A percentile compares a stretch with the other conserved stretches of the same genome.
phyloP scores from a whole-genome alignment of 225 moss, liverwort and hornwort species.

The Neckera pumila region DNA sequence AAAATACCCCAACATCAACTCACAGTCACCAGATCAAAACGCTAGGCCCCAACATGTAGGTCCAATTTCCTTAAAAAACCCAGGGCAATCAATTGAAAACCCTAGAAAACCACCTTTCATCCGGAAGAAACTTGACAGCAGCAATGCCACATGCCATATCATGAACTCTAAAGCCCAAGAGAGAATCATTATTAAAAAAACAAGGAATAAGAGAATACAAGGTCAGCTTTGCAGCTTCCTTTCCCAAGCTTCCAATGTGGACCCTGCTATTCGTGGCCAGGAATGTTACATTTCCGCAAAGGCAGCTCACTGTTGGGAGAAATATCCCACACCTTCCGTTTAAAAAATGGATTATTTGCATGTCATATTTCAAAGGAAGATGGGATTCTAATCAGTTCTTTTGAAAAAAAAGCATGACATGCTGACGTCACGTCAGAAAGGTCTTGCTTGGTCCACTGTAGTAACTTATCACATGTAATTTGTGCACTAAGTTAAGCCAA shows the following conservation, averaged over 20 bases:
- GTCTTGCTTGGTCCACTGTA: not conserved
- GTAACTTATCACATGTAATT: not conserved
- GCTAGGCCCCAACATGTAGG: not conserved
- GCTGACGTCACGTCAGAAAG: not conserved
- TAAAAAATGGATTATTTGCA: not conserved
- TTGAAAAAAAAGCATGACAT: not conserved
- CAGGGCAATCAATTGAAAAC: not conserved
- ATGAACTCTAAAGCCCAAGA: not conserved
- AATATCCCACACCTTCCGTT: slow-evolving; percentile 2
- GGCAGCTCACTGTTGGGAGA: not conserved
- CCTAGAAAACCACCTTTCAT: not conserved
- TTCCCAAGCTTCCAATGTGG: not conserved
- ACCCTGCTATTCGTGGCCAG: not conserved
- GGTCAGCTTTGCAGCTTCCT: not conserved
- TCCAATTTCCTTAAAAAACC: not conserved
- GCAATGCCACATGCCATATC: not conserved
- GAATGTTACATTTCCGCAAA: not conserved
- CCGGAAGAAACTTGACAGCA: not conserved
- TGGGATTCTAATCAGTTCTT: not conserved
- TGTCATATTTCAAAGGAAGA: not conserved
- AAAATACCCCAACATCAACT: not conserved
- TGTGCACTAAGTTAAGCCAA: not conserved
- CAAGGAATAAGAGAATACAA: not conserved
- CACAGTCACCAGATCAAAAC: not conserved
- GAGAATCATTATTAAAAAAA: not conserved